phyloP scores from a whole-genome alignment of 257 asterid genomes.

The Perilla frutescens region DNA sequence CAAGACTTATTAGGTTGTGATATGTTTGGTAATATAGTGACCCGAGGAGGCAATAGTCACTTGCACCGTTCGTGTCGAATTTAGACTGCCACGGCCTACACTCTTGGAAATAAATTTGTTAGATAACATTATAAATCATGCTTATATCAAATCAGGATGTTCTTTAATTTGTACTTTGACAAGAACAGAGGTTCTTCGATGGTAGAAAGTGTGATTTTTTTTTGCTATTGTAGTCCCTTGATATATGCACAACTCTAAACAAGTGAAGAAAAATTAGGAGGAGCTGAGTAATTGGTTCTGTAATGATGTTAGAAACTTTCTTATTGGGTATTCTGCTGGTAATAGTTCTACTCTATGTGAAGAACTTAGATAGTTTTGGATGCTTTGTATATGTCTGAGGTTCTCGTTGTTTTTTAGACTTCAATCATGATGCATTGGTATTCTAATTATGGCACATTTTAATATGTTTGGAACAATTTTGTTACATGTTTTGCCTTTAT shows the following conservation, averaged over 20 bases:
- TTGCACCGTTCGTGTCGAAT: no score
- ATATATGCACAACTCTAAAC: slow-evolving; percentile 68
- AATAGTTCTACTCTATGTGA: slow-evolving; percentile 34
- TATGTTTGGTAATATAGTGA: no score
- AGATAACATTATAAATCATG: no score
- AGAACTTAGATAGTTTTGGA: slow-evolving; percentile 20
- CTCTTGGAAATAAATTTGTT: no score
- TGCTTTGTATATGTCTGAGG: neutral
- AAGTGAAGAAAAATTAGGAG: slow-evolving; percentile 40
- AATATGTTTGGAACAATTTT: neutral
- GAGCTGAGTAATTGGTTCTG: slow-evolving; percentile 55
- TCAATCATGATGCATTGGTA: neutral
- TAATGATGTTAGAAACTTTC: slow-evolving; percentile 59
- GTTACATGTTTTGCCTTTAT: neutral
- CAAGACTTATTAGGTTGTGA: no score
- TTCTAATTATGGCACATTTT: neutral
- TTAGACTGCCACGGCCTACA: no score
- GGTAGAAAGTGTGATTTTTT: no score
- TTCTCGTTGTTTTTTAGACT: neutral
- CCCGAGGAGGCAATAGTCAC: no score
- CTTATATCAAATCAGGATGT: no score
- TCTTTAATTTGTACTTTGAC: no score
- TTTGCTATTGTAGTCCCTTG: slow-evolving; percentile 97
- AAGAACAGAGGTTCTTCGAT: no score
- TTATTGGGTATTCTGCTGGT: no score